Evolutionary conservation across 345 rosid genomes (phyloP), one percentile per base, ranked within the genome.

Genomic region (Leavenworthia alabamica): DNA sequence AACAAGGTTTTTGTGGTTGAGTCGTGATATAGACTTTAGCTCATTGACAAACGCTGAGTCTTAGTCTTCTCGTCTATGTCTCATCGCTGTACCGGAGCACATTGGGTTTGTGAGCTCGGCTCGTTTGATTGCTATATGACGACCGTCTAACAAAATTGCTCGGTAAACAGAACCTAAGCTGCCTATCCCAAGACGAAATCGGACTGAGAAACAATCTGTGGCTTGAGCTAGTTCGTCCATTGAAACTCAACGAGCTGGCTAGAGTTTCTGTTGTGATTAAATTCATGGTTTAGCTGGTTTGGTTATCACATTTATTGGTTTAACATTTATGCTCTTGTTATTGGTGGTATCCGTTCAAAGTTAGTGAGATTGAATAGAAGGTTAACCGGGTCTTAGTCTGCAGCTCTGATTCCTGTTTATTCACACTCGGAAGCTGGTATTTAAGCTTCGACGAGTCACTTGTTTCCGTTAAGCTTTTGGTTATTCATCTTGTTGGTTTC

Each of bases 1-100:
- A 14, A 90, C 93, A 6, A 90, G 90, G 54, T 90, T 83, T 67
- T 74, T 85, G 78, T 90, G 97, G 58, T 83, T 78, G 8, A 90
- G 79, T 6, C 89, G 84, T 1, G 95, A 87, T 16, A 90, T 46
- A 2, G 90, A 81, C 67, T 90, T 85, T n/a, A 90, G 78, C 78
- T 87, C 97, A 32, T 87, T 81, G 13, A 85, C 37, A 48, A 90
- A 90, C 2, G 96, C 90, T 0, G 32, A 37, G 70, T 87, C 89
- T 9, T 52, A 85, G 66, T 90, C 93, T 44, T 63, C 81, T 31
- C 16, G 68, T 48, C 77, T 82, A 14, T 58, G 75, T 40, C 19
- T 72, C 53, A 51, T 71, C 44, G 64, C 33, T 1, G 60, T 37
- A 2, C 75, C 77, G 6, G 55, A 56, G 0, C 68, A 67, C 3